phyloP scores from a whole-genome alignment of 192 early-diverging fungal species.

The Coemansia sp. region DNA sequence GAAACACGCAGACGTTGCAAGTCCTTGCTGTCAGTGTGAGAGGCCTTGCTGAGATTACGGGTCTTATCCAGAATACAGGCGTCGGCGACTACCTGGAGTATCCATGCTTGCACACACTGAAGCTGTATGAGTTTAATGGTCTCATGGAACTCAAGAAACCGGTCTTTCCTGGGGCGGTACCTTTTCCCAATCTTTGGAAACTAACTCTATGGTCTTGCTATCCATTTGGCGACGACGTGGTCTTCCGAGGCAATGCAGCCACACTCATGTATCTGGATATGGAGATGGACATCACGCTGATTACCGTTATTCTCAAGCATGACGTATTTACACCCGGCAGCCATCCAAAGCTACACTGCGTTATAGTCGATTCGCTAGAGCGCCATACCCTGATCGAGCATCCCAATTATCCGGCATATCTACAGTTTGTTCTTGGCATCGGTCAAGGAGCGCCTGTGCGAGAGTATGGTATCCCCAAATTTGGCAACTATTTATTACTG shows the following conservation, averaged over 20 bases:
- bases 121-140: neutral
- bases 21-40: neutral
- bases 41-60: no score
- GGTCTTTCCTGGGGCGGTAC: neutral
- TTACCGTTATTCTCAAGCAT: neutral
- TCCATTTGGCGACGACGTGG: neutral
- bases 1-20: neutral
- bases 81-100: neutral
- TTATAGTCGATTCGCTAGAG: neutral
- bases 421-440: neutral
- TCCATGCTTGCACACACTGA: neutral
- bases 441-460: neutral
- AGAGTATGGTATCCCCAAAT: neutral
- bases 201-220: neutral
- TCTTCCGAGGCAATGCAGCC: constrained; percentile 1
- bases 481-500: neutral
- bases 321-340: neutral
- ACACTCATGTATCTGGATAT: neutral
- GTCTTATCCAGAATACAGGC: neutral
- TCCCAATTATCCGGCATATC: no score
- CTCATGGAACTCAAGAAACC: neutral
- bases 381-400: neutral
- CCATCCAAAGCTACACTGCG: neutral
- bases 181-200: neutral
- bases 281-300: neutral